Percentiles rank a stretch among this genome's conserved stretches.
These are phyloP conservation scores for Vigna mungo DNA, from an alignment of 306 rosid species.

Conservation along the genomic window DNA sequence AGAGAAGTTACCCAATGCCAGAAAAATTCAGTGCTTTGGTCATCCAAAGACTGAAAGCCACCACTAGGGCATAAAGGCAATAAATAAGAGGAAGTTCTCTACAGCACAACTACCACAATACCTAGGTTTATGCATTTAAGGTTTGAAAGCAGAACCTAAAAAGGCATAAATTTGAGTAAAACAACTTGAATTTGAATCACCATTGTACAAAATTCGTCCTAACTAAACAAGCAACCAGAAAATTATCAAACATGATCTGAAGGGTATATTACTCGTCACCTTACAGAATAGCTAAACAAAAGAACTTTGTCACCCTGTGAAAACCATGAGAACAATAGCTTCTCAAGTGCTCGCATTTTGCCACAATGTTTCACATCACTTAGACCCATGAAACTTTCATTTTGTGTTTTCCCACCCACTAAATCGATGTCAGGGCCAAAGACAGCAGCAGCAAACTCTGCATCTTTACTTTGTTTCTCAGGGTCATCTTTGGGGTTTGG, in stretches of 20 bases:
- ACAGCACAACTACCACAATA: background rate
- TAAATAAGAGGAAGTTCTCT: slow-evolving; percentile 2
- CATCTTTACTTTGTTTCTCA: slow-evolving; percentile 85
- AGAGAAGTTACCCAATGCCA: slow-evolving; percentile 32
- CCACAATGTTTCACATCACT: slow-evolving; percentile 93
- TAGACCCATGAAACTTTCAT: slow-evolving; percentile 88
- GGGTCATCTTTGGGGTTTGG: slow-evolving; percentile 86
- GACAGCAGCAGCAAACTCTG: slow-evolving; percentile 82
- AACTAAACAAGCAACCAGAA: slow-evolving; percentile 5
- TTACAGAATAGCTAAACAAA: slow-evolving; percentile 92
- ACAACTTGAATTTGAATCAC: slow-evolving; percentile 13
- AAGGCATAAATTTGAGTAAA: slow-evolving; percentile 13
- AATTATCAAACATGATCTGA: slow-evolving; percentile 28
- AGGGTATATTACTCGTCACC: slow-evolving; percentile 63
- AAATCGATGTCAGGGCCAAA: slow-evolving; percentile 86
- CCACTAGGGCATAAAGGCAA: slow-evolving; percentile 26
- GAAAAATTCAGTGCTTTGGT: slow-evolving; percentile 13
- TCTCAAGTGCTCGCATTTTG: slow-evolving; percentile 91
- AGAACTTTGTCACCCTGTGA: slow-evolving; percentile 90
- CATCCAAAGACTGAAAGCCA: slow-evolving; percentile 11
- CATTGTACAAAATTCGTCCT: slow-evolving; percentile 25
- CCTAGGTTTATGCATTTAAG: background rate
- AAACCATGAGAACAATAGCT: slow-evolving; percentile 76
- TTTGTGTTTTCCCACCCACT: slow-evolving; percentile 83
- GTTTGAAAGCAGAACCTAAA: slow-evolving; percentile 29